Evolutionary conservation across 371 early-diverging fungal genomes (phyloP).

Genomic region (Lichtheimia ornata): DNA sequence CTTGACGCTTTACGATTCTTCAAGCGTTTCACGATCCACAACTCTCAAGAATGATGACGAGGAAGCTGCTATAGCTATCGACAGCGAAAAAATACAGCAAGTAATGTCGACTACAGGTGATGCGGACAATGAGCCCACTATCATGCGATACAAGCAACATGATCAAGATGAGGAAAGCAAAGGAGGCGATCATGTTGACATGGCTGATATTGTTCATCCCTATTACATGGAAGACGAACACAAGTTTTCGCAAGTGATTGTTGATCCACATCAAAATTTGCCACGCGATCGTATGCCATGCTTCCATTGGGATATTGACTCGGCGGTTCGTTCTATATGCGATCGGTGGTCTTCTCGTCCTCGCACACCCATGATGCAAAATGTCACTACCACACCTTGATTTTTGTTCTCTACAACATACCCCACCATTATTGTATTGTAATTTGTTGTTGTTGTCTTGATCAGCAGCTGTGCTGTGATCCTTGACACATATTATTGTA

Average conservation of each 20-base stretch:
- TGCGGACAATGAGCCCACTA: too few species aligned
- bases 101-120: neutral
- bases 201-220: neutral
- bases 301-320: conserved; percentile 32
- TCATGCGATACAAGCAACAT: neutral
- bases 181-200: too few species aligned
- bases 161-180: neutral
- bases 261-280: conserved; percentile 12
- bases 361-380: neutral
- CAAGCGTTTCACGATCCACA: conserved; percentile 4
- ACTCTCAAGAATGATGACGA: conserved; percentile 7
- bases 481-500: too few species aligned
- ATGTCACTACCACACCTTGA: neutral
- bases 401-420: neutral
- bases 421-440: too few species aligned
- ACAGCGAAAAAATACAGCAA: conserved; percentile 5
- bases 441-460: too few species aligned
- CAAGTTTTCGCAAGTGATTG: conserved; percentile 6
- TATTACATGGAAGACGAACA: conserved; percentile 9
- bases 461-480: too few species aligned
- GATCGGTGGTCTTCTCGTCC: conserved; percentile 7
- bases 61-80: neutral
- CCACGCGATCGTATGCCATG: conserved; percentile 20
- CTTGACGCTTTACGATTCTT: neutral
- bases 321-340: conserved; percentile 17